These are phyloP conservation scores for Pleurotus giganteus DNA, from an alignment of 768 basidiomycete genomes.

Conservation along the genomic window DNA sequence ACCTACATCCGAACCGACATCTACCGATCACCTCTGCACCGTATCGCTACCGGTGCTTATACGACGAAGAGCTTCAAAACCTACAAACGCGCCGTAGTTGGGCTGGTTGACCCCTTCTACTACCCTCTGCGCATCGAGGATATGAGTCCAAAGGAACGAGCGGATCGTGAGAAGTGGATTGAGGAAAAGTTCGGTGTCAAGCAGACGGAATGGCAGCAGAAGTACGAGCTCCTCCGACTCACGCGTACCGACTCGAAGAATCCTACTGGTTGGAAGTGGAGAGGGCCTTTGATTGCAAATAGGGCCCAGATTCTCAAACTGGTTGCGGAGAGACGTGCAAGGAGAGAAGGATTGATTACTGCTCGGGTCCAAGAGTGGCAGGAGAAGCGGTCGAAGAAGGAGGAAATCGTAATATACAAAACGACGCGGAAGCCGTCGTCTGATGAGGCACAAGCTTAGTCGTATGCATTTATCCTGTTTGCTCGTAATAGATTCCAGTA, in stretches of 20 bases:
- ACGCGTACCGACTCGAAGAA: slow-evolving; percentile 32
- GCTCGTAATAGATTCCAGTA: too few species aligned
- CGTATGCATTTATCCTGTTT: too few species aligned
- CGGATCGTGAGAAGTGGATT: slow-evolving; percentile 57
- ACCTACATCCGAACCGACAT: slow-evolving; percentile 97
- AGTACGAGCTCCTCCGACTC: slow-evolving; percentile 35
- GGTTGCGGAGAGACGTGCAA: slow-evolving; percentile 39
- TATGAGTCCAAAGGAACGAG: slow-evolving; percentile 57
- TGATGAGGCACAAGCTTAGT: slow-evolving; percentile 1
- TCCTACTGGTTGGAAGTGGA: slow-evolving; percentile 38
- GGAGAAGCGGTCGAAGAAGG: slow-evolving; percentile 31
- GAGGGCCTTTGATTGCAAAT: slow-evolving; percentile 38
- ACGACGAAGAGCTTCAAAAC: slow-evolving; percentile 44
- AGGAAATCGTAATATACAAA: slow-evolving; percentile 19
- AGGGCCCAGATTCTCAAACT: slow-evolving; percentile 44
- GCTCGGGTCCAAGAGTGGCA: slow-evolving; percentile 32
- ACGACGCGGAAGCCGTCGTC: background rate
- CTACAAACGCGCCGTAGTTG: slow-evolving; percentile 92
- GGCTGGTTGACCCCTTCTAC: slow-evolving; percentile 90
- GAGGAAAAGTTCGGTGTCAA: slow-evolving; percentile 59
- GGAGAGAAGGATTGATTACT: slow-evolving; percentile 37
- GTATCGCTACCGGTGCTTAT: slow-evolving; percentile 19
- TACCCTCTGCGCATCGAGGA: slow-evolving; percentile 83
- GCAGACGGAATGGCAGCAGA: slow-evolving; percentile 31
- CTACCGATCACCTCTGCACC: slow-evolving; percentile 60